Evolutionary conservation across 1,139 yeast species (phyloP).

Genomic region (Wickerhamomyces sp.): DNA sequence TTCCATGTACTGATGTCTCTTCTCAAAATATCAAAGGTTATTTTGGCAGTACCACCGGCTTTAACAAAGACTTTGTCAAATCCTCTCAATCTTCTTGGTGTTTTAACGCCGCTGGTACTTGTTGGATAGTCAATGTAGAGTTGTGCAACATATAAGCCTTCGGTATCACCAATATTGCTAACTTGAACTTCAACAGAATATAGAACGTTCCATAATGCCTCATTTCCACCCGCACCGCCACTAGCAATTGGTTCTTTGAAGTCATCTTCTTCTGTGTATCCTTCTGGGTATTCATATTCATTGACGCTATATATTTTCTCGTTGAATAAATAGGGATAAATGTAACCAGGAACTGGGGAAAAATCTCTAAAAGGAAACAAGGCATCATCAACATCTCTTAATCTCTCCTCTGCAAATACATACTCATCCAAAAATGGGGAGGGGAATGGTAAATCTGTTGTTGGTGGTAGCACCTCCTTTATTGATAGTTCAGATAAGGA

Average conservation of each 20-base stretch:
- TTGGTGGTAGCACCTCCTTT: conserved; percentile 38
- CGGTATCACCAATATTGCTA: conserved; percentile 44
- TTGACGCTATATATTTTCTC: conserved; percentile 37
- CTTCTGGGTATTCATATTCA: conserved; percentile 49
- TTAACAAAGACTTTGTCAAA: conserved; percentile 50
- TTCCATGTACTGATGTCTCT: conserved; percentile 63
- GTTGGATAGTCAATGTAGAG: conserved; percentile 53
- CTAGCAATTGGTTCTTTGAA: conserved; percentile 37
- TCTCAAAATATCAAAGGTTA: conserved; percentile 43
- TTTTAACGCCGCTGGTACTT: conserved; percentile 28
- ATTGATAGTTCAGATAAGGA: conserved; percentile 37
- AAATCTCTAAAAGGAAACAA: conserved; percentile 52
- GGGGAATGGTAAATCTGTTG: conserved; percentile 46
- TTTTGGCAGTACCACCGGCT: conserved; percentile 36
- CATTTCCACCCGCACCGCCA: conserved; percentile 53
- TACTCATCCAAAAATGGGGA: conserved; percentile 40
- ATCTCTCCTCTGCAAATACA: conserved; percentile 36
- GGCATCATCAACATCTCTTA: conserved; percentile 53
- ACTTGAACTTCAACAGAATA: conserved; percentile 46
- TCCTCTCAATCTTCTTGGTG: conserved; percentile 54
- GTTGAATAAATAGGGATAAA: conserved; percentile 46
- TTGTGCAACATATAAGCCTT: conserved; percentile 53
- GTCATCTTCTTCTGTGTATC: conserved; percentile 40
- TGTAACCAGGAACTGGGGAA: conserved; percentile 47
- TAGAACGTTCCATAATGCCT: conserved; percentile 39